phyloP scores from a whole-genome alignment of 352 stramenopile genomes.

The Globisporangium okanoganense region DNA sequence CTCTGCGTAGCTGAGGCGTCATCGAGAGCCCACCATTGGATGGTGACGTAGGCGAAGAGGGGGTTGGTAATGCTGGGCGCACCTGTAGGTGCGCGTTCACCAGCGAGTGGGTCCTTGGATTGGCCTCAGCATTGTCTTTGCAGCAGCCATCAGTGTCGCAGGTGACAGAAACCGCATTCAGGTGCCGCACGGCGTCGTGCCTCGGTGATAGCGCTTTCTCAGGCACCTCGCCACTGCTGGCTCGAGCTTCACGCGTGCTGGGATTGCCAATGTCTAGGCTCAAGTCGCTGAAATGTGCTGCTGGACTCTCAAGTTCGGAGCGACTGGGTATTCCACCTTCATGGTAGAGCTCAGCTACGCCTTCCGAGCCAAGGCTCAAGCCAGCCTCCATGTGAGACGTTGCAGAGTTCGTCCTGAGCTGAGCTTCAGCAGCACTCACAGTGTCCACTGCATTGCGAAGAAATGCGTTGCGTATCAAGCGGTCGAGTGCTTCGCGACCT shows the following conservation, averaged over 20 bases:
- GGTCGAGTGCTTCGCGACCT: conserved; percentile 52
- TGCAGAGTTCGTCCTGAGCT: neutral
- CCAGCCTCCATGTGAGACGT: neutral
- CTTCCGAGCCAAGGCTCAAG: neutral
- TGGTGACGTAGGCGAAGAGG: neutral
- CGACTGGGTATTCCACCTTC: neutral
- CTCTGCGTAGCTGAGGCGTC: conserved; percentile 5
- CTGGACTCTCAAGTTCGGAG: neutral
- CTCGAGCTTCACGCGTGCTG: neutral
- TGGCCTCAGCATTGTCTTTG: neutral
- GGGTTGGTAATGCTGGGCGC: neutral
- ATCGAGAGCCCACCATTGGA: neutral
- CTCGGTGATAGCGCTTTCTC: neutral
- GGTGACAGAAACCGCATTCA: neutral
- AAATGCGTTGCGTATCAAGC: conserved; percentile 47
- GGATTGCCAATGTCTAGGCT: neutral
- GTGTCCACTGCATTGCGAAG: conserved; percentile 19
- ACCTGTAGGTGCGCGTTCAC: neutral
- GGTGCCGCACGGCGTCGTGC: neutral
- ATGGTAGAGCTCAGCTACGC: neutral
- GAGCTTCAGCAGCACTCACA: neutral
- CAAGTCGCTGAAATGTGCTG: neutral
- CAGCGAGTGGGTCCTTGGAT: neutral
- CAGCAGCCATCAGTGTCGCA: neutral
- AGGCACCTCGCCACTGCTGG: neutral